A percentile compares a stretch with the other conserved stretches of the same genome.
phyloP scores from a whole-genome alignment of 2,329 filamentous ascomycete species.

The Pseudocercospora macadamiae region DNA sequence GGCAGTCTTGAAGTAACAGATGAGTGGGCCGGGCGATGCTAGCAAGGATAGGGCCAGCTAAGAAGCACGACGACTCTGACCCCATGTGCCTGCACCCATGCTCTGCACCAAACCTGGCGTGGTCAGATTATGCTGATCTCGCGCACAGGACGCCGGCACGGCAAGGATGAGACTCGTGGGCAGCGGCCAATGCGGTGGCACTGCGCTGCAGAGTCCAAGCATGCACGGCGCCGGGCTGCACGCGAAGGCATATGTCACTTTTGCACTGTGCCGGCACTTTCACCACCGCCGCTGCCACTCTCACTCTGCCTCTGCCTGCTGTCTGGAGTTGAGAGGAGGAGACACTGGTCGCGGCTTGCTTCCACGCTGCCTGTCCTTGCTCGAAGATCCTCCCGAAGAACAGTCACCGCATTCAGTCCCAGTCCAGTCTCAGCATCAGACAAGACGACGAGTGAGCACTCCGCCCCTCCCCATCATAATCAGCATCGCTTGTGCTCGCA shows the following conservation, averaged over 20 bases:
- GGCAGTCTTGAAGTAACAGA: slow-evolving; percentile 23
- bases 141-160: slow-evolving; percentile 15
- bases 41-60: slow-evolving; percentile 13
- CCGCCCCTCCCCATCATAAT: too few relatives aligned
- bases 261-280: background rate
- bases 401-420: too few relatives aligned
- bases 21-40: slow-evolving; percentile 25
- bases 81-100: slow-evolving; percentile 11
- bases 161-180: slow-evolving; percentile 26
- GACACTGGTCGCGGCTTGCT: too few relatives aligned
- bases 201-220: slow-evolving; percentile 1
- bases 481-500: too few relatives aligned
- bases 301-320: background rate
- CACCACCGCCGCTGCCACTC: background rate
- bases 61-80: slow-evolving; percentile 7
- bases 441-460: too few relatives aligned
- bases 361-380: too few relatives aligned
- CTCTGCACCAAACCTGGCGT: slow-evolving; percentile 19
- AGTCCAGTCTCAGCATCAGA: background rate
- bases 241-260: slow-evolving; percentile 1
- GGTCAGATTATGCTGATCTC: slow-evolving; percentile 24
- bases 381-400: background rate
- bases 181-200: slow-evolving; percentile 23
- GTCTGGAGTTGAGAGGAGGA: too few relatives aligned
- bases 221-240: background rate